Base-by-base conservation (phyloP, 352 stramenopile species). In the Phytophthora vignae region DNA sequence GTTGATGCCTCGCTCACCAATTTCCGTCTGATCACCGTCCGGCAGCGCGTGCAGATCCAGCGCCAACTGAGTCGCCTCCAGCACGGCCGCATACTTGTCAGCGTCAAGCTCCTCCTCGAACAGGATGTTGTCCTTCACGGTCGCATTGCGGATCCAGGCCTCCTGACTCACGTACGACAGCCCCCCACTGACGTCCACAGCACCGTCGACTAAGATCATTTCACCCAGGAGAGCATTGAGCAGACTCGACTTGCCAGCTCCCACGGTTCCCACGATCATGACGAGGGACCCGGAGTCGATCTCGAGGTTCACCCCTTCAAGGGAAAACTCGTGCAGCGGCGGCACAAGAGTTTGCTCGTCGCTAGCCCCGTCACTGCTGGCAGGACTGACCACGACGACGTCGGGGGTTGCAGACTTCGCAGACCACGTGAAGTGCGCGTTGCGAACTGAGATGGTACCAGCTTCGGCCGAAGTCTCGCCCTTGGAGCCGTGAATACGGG, bases 1-100 rank as follows among this genome's bases (percentile, higher is more conserved):
- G 49, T 97, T 99, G 31, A 99, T 94, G 0, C 97, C 97, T 52
- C 95, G 95, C 76, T 99, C 96, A 6, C 96, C 96, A 57, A 99
- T 99, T 75, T 98, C 95, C 2, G 94, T 98, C 71, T 79, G 40
- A 71, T 99, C 96, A 15, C 95, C 93, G 50, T 88, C 73, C 1
- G 91, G 85, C 17, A 99, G 81, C 2, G 95, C 74, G 19, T 81
- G 71, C 8, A 99, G 70, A 72, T 99, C 95, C 38, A 90, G 76
- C 2, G 73, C 54, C 21, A 99, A 78, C 36, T 92, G 87, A 63
- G 93, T 98, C 9, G 82, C 83, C 46, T 80, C 54, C n/a, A 97
- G 63, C 8, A 92, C 87, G 31, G 75, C 65, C 25, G 88, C 21
- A 63, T 86, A 86, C 5, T 62, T 69, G 10, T 50, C 56, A 0